Conservation (phyloP, 768 basidiomycete species). For the Zangia roseola region DNA sequence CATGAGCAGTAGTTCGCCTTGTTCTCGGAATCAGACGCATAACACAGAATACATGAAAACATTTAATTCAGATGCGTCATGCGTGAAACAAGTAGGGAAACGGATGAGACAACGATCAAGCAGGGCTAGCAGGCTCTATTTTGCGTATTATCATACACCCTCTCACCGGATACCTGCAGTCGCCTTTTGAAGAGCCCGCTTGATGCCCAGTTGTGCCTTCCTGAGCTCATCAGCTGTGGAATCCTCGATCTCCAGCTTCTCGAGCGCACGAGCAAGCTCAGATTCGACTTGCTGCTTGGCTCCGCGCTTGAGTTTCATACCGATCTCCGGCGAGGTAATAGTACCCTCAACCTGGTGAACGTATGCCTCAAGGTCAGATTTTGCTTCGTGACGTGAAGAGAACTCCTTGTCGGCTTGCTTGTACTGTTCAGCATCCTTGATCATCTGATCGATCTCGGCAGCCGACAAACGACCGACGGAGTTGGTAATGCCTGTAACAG, state of each 20-base stretch:
- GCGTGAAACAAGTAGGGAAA: conserved; percentile 10
- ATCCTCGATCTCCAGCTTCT: conserved; percentile 98
- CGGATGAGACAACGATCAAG: conserved; percentile 16
- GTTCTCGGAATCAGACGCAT: neutral
- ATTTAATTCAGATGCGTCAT: conserved; percentile 17
- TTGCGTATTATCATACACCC: conserved; percentile 6
- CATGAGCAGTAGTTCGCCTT: neutral
- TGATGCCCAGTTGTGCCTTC: conserved; percentile 93
- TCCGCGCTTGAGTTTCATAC: conserved; percentile 98
- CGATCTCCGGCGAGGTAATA: conserved; percentile 94
- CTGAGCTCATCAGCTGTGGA: conserved; percentile 91
- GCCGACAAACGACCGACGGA: conserved; percentile 97
- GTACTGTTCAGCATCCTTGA: conserved; percentile 97
- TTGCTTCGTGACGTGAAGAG: conserved; percentile 96
- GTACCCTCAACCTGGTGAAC: conserved; percentile 96
- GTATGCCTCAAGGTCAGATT: conserved; percentile 97
- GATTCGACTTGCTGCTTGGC: conserved; percentile 93
- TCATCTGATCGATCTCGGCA: conserved; percentile 99
- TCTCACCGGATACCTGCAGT: conserved; percentile 82
- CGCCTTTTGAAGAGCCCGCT: conserved; percentile 97
- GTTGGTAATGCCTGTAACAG: conserved; percentile 83
- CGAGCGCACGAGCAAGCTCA: conserved; percentile 96
- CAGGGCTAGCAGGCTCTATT: conserved; percentile 13
- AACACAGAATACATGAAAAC: conserved; percentile 7
- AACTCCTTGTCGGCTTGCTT: conserved; percentile 98